Base-by-base conservation (phyloP, 2,329 filamentous ascomycete species). In the Hirsutella thompsonii region DNA sequence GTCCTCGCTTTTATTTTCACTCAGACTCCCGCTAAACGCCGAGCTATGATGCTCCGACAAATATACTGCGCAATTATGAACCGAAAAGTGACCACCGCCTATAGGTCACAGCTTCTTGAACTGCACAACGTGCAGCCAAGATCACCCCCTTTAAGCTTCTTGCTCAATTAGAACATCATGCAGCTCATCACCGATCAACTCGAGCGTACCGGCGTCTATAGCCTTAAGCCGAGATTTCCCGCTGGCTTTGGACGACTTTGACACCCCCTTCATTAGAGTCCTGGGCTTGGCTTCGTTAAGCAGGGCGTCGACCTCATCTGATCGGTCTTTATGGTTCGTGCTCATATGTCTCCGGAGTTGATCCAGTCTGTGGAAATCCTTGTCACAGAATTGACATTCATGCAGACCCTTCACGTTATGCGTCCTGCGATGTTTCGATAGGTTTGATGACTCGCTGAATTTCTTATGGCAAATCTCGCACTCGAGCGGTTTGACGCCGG, bases 391-490 rank as follows among this genome's bases (percentile, higher is more conserved):
- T 3, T 62, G 55, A 36, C 76, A 81, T 20, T 61, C 59, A 50
- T 70, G 69, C 29, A 64, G 62, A 5, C 71, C 71, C 42, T 67
- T 68, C 28, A 67, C 60, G 13, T 70, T 69, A 48, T 81, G 77
- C 8, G 69, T 81, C 46, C 76, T 74, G 38, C 72, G 69, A 52
- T 82, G 78, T 49, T 81, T 82, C 39, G 76, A 75, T 16, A 81
- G 59, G 49, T 81, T 82, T 4, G 76, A 81, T 0, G 76, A 81
- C 53, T 82, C 76, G 44, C 72, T 69, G 52, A 82, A 82, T 9
- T 59, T 59, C 50, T 75, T 77, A 36, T 64, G 66, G 48, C 78
- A 82, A 21, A 70, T 61, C 2, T 73, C 67, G 46, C 77, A 81
- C 36, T 63, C 57, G 0, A 81, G 58, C 0, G 77, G 77, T 51